Conservation (phyloP, 148 eudicot genomes). For the Rhododendron henanense region DNA sequence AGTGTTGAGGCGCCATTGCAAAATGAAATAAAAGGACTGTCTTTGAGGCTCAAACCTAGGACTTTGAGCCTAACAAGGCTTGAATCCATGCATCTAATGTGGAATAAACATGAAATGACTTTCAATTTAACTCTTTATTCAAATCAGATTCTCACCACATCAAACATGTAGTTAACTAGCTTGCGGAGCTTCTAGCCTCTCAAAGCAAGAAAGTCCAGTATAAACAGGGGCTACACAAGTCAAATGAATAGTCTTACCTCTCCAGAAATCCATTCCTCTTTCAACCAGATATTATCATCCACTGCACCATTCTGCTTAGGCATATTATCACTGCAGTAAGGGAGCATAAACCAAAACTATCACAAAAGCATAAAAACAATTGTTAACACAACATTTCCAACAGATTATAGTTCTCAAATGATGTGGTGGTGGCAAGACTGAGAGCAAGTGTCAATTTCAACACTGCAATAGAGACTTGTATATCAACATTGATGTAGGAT, state of each 20-base stretch:
- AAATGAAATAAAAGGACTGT: background rate
- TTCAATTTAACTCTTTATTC: background rate
- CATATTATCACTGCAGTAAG: constrained; percentile 36
- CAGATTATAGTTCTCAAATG: background rate
- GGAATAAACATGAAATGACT: background rate
- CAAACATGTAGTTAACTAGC: background rate
- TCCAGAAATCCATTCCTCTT: constrained; percentile 65
- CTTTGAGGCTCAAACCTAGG: background rate
- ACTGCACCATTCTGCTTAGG: constrained; percentile 24
- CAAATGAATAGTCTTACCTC: constrained; percentile 43
- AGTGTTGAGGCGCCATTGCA: background rate
- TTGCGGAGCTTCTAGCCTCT: background rate
- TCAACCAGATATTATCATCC: constrained; percentile 67
- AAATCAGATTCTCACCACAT: background rate
- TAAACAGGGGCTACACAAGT: background rate
- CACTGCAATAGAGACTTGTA: background rate
- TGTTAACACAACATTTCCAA: background rate
- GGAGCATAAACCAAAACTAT: constrained; percentile 2
- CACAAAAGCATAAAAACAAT: background rate
- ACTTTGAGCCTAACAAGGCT: background rate
- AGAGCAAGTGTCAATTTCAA: background rate
- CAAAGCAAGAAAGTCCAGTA: background rate
- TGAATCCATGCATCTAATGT: background rate
- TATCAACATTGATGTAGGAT: background rate
- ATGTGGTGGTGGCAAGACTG: background rate